These are phyloP conservation scores for Chimonanthus salicifolius DNA, from an alignment of 164 flowering plant species.

Conservation along the genomic window DNA sequence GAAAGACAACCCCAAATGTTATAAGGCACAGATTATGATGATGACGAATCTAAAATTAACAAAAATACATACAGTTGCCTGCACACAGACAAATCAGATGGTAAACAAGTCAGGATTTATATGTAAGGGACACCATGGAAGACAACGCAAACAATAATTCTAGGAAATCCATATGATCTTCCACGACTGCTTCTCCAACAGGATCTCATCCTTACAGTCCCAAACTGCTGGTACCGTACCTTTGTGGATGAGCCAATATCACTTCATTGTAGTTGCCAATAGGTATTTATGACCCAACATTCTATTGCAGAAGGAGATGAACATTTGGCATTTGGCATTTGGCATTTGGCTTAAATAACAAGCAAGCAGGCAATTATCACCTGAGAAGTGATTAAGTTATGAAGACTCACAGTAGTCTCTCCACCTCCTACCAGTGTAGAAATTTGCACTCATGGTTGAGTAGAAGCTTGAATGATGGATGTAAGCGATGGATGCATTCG, in stretches of 20 bases:
- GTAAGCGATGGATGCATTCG: slow-evolving; percentile 92
- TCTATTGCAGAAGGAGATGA: background rate
- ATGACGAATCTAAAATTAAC: too few species aligned
- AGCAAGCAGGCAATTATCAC: background rate
- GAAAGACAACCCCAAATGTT: too few species aligned
- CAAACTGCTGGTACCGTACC: background rate
- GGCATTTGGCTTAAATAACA: background rate
- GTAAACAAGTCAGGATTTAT: background rate
- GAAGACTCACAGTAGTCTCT: background rate
- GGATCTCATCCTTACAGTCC: background rate
- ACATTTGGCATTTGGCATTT: background rate
- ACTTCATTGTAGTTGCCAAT: background rate
- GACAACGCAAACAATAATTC: background rate
- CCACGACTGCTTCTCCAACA: background rate
- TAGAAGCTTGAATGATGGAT: slow-evolving; percentile 72
- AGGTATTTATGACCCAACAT: background rate
- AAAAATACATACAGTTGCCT: background rate
- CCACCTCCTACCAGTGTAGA: background rate
- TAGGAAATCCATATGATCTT: background rate
- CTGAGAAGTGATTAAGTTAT: background rate
- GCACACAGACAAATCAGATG: background rate
- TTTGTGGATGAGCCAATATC: background rate
- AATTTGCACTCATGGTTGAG: slow-evolving; percentile 23
- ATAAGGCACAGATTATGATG: too few species aligned
- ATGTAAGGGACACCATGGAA: background rate